phyloP scores from a whole-genome alignment of 2,329 filamentous ascomycete species.

The Emmonsiellopsis sp. region DNA sequence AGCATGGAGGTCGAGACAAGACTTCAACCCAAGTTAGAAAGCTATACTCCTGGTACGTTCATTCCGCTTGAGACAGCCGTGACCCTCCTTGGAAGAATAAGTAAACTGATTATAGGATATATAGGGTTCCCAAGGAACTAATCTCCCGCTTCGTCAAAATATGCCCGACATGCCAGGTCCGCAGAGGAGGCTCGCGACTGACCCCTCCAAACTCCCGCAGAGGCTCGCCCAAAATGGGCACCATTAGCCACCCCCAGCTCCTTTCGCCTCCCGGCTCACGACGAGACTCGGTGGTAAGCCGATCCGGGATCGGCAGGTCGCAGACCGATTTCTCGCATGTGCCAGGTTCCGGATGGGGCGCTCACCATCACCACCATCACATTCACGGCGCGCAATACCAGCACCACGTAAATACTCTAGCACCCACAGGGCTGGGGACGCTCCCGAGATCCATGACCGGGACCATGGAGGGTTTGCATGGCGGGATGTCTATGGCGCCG shows the following conservation, averaged over 20 bases:
- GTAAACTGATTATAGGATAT: slow-evolving; percentile 1
- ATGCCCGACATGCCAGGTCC: slow-evolving; percentile 41
- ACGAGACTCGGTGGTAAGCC: slow-evolving; percentile 26
- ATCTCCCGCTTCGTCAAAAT: slow-evolving; percentile 44
- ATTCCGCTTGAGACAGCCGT: background rate
- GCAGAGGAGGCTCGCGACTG: slow-evolving; percentile 32
- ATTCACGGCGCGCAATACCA: slow-evolving; percentile 14
- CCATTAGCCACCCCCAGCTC: slow-evolving; percentile 25
- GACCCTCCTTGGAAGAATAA: background rate
- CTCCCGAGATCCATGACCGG: slow-evolving; percentile 6
- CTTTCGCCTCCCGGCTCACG: slow-evolving; percentile 27
- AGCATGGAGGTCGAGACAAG: slow-evolving; percentile 44
- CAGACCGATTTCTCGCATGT: slow-evolving; percentile 12
- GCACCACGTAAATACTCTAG: slow-evolving; percentile 21
- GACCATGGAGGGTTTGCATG: background rate
- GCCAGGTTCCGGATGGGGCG: slow-evolving; percentile 15
- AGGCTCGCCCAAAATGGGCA: slow-evolving; percentile 28
- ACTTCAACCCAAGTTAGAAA: slow-evolving; percentile 42
- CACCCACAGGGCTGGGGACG: slow-evolving; percentile 8
- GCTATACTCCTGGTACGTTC: slow-evolving; percentile 40
- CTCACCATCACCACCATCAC: slow-evolving; percentile 10
- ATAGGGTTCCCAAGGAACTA: slow-evolving; percentile 42
- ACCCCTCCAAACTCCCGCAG: slow-evolving; percentile 32
- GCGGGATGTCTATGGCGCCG: slow-evolving; percentile 8
- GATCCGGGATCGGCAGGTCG: slow-evolving; percentile 13